Conservation (phyloP, 169 alveolate species). For the Perkinsus olseni region DNA sequence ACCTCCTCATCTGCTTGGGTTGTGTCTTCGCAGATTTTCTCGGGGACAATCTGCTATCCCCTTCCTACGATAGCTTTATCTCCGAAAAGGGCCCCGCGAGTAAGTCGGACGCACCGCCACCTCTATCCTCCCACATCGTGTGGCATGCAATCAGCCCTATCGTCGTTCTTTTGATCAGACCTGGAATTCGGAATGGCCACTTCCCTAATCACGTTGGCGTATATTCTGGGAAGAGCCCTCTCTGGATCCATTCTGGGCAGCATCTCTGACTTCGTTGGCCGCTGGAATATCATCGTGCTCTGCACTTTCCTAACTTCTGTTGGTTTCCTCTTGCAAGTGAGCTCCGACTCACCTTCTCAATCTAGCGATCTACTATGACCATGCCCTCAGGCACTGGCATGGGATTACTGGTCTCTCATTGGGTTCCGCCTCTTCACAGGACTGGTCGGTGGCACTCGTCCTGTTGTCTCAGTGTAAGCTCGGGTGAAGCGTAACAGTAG, state of each 20-base stretch:
- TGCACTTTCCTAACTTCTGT: not conserved
- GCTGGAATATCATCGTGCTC: not conserved
- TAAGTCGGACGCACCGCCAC: not conserved
- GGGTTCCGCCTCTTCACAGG: not conserved
- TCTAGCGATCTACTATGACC: too few relatives aligned
- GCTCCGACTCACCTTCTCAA: not conserved
- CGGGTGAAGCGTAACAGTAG: too few relatives aligned
- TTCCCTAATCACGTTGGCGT: not conserved
- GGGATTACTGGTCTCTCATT: not conserved
- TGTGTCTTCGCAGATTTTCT: not conserved
- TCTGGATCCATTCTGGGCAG: not conserved
- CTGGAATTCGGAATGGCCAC: not conserved
- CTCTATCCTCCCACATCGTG: not conserved
- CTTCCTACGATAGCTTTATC: too few relatives aligned
- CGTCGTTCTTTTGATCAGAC: not conserved
- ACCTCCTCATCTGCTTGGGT: not conserved
- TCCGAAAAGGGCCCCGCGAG: not conserved
- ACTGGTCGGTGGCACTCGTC: not conserved
- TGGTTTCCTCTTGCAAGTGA: not conserved
- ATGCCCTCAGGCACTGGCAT: not conserved
- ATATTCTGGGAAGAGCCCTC: not conserved
- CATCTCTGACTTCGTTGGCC: not conserved
- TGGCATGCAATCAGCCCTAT: not conserved
- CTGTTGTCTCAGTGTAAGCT: not conserved
- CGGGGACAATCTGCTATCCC: not conserved